Evolutionary conservation across 257 asterid species (phyloP).

Genomic region (Oldenlandia corymbosa): DNA sequence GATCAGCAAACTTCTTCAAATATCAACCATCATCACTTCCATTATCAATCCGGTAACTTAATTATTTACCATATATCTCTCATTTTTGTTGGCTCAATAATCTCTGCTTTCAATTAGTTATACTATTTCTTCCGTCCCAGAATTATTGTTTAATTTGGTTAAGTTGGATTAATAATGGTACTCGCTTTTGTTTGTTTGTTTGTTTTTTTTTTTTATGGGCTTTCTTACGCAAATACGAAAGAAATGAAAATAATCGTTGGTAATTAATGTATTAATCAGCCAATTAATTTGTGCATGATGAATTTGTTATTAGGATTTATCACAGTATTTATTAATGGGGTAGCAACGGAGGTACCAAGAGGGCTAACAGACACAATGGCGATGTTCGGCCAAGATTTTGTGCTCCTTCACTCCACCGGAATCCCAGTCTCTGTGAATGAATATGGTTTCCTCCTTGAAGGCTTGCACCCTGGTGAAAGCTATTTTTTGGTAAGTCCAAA

Average conservation of each 20-base stretch:
- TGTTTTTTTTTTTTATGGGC: not conserved
- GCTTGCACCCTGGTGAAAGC: constrained; percentile 69
- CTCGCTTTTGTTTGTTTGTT: not conserved
- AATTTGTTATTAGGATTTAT: constrained; percentile 30
- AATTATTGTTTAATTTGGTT: too few relatives aligned
- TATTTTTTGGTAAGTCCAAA: constrained; percentile 60
- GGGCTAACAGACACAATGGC: constrained; percentile 46
- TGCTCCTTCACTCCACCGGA: constrained; percentile 59
- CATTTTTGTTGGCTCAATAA: not conserved
- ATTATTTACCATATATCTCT: not conserved
- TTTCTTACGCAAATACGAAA: too few relatives aligned
- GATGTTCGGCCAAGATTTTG: constrained; percentile 45
- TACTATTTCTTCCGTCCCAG: too few relatives aligned
- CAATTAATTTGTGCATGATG: not conserved
- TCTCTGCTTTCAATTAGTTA: too few relatives aligned
- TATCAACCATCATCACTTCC: constrained; percentile 18
- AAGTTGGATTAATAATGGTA: too few relatives aligned
- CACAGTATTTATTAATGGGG: constrained; percentile 69
- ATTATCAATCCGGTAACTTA: constrained; percentile 37
- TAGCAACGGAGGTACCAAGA: constrained; percentile 51
- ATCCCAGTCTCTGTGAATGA: constrained; percentile 47
- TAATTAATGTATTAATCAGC: not conserved
- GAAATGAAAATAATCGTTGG: too few relatives aligned
- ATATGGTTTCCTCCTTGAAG: constrained; percentile 45
- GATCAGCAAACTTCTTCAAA: constrained; percentile 26